phyloP scores from a whole-genome alignment of 768 basidiomycete genomes.

The Boletus rubroflammeus region DNA sequence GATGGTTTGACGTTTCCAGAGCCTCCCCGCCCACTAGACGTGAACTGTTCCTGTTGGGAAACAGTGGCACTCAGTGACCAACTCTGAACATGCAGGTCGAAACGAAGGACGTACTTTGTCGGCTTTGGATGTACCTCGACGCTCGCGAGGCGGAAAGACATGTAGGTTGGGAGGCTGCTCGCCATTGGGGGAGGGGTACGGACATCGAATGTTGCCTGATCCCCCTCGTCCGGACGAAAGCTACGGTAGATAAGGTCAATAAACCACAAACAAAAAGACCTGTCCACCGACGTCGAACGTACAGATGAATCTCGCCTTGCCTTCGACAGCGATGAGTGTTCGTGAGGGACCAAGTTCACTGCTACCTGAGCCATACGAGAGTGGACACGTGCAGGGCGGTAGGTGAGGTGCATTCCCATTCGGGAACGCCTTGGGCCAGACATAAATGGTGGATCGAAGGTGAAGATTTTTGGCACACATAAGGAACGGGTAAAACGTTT shows the following conservation, averaged over 20 bases:
- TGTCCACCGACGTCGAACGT: constrained; percentile 3
- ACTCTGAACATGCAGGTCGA: background rate
- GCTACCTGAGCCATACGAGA: constrained; percentile 12
- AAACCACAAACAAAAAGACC: background rate
- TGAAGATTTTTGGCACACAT: background rate
- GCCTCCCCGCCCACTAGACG: constrained; percentile 25
- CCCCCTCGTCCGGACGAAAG: constrained; percentile 22
- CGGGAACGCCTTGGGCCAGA: background rate
- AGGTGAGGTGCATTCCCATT: background rate
- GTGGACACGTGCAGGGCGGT: background rate
- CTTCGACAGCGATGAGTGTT: background rate
- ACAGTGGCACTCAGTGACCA: background rate
- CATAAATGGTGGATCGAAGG: constrained; percentile 22
- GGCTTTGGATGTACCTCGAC: background rate
- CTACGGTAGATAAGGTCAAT: constrained; percentile 6
- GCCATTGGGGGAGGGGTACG: background rate
- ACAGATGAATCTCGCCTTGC: constrained; percentile 13
- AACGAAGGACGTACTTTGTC: background rate
- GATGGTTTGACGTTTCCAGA: constrained; percentile 21
- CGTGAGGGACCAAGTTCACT: background rate
- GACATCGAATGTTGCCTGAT: constrained; percentile 24
- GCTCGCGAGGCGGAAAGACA: background rate
- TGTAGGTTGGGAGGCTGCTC: background rate
- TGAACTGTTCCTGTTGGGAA: constrained; percentile 5
- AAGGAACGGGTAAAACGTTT: background rate